Evolutionary conservation across 139 green algal species (phyloP), one percentile per base, ranked within the genome.

Genomic region (Marvania coccoides): DNA sequence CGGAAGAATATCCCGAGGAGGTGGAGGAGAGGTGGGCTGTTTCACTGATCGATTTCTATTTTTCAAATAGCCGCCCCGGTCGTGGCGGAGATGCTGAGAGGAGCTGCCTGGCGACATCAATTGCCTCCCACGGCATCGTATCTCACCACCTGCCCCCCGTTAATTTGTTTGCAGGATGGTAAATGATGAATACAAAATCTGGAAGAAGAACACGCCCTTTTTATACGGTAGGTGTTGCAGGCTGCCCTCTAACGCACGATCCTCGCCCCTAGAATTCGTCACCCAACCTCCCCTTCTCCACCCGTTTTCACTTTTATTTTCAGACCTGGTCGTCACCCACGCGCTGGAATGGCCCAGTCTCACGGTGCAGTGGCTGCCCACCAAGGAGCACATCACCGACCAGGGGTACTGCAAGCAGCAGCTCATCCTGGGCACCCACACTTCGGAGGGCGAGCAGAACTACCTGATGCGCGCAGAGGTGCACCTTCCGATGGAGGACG

Each of bases 111-210:
- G 9, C 51, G 28, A 12, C 51, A 12, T 9, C 9, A 12, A 29
- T 26, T 31, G 9, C 12, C 39, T 24, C 14, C 40, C 10, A 5
- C n/a, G n/a, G n/a, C n/a, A n/a, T n/a, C n/a, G n/a, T n/a, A n/a
- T n/a, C n/a, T n/a, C n/a, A n/a, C n/a, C n/a, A n/a, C n/a, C n/a
- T n/a, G 84, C 60, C n/a, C n/a, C n/a, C n/a, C n/a, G n/a, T n/a
- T n/a, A n/a, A n/a, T 30, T 4, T 29, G 1, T 13, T 2, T 40
- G 39, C 47, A 76, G 83, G 3, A 70, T 99, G 13, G 83, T 98
- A 26, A 98, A 98, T 45, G 95, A 99, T 75, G 95, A 99, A 75
- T 99, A 98, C 79, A 99, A 99, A 71, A 96, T 99, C 15, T 99
- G 95, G 95, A 99, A 99, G 83, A 98, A 98, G 72, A 99, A 99